These are phyloP conservation scores for Opeltia flavorubescens DNA, from an alignment of 495 filamentous ascomycete species.

Conservation along the genomic window DNA sequence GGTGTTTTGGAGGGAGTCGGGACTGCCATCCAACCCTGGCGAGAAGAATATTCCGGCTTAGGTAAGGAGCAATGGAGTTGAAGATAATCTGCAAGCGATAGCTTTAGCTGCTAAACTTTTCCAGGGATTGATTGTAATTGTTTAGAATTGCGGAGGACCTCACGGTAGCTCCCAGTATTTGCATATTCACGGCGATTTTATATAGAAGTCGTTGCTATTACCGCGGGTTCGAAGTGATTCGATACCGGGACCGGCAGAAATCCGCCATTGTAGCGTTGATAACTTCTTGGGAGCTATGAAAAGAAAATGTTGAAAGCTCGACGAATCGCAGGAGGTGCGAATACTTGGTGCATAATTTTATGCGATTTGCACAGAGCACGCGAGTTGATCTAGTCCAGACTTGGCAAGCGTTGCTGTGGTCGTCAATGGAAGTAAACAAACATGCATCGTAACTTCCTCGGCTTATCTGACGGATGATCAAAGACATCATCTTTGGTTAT, in stretches of 20 bases:
- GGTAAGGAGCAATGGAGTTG: neutral
- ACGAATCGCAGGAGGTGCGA: neutral
- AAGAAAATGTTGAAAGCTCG: neutral
- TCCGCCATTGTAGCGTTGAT: neutral
- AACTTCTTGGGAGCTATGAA: too few species aligned
- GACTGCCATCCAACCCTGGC: constrained; percentile 12
- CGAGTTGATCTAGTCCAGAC: too few species aligned
- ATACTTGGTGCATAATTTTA: too few species aligned
- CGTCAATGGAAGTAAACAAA: neutral
- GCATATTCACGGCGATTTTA: neutral
- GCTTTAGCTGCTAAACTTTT: neutral
- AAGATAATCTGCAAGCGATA: neutral
- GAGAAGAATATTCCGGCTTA: constrained; percentile 7
- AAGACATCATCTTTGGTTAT: too few species aligned
- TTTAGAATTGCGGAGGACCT: constrained; percentile 9
- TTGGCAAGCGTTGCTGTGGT: too few species aligned
- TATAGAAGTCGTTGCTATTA: neutral
- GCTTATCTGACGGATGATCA: too few species aligned
- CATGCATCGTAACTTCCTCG: neutral
- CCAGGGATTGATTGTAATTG: neutral
- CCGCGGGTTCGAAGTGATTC: neutral
- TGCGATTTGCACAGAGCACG: too few species aligned
- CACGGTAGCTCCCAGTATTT: constrained; percentile 7
- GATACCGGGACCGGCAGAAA: neutral
- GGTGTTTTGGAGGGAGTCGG: neutral